A percentile compares a stretch with the other conserved stretches of the same genome.
phyloP scores from a whole-genome alignment of 495 filamentous ascomycete genomes.

The Penicillium ucsense region DNA sequence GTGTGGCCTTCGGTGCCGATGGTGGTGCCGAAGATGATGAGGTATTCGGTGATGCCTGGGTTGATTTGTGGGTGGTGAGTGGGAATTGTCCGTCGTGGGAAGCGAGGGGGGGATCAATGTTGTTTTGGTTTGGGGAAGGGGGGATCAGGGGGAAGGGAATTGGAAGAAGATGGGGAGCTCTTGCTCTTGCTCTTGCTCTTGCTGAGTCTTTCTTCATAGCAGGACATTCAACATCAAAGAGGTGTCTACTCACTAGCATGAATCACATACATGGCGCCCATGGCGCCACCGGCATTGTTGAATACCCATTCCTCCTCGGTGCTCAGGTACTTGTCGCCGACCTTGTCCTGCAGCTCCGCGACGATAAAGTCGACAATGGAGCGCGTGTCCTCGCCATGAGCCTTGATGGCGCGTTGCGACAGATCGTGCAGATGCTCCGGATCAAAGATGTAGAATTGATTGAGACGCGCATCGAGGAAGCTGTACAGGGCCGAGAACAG shows the following conservation, averaged over 20 bases:
- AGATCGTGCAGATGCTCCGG: conserved; percentile 58
- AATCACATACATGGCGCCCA: conserved; percentile 85
- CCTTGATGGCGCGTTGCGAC: conserved; percentile 50
- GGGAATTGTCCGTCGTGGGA: conserved; percentile 7
- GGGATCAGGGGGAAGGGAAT: neutral
- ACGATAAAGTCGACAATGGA: conserved; percentile 58
- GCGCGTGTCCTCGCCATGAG: conserved; percentile 62
- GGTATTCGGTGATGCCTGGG: conserved; percentile 59
- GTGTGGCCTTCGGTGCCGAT: conserved; percentile 82
- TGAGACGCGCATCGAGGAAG: conserved; percentile 57
- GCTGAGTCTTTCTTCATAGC: too few species aligned
- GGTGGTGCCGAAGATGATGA: conserved; percentile 76
- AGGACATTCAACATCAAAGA: neutral
- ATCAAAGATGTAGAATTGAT: conserved; percentile 70
- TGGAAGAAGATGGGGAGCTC: neutral
- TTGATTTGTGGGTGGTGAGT: neutral
- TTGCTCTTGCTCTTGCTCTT: neutral
- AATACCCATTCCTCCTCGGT: conserved; percentile 40
- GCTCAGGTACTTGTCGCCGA: conserved; percentile 31
- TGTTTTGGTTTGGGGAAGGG: too few species aligned
- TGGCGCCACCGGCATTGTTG: conserved; percentile 71
- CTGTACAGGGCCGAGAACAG: conserved; percentile 49
- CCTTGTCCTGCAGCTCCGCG: conserved; percentile 28
- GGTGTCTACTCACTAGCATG: conserved; percentile 53
- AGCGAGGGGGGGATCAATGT: too few species aligned